A percentile compares a stretch with the other conserved stretches of the same genome.
Conservation (phyloP, 345 rosid genomes). For the Raphanus raphanistrum region DNA sequence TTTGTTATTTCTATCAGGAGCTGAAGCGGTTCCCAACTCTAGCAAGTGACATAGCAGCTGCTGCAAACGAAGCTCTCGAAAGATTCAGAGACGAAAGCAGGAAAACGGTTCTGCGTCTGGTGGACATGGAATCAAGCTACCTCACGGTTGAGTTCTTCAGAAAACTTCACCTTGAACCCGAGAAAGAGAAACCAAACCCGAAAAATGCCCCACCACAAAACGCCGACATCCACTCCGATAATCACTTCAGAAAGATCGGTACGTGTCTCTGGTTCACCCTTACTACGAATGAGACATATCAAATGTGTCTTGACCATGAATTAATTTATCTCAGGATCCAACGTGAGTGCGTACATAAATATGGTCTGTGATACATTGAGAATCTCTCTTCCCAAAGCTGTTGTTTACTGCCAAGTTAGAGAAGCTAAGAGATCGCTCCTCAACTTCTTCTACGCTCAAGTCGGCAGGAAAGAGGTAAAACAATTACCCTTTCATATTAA, state of each 20-base stretch:
- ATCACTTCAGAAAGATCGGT: slow-evolving; percentile 90
- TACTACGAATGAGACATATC: slow-evolving; percentile 10
- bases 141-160: slow-evolving; percentile 96
- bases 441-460: slow-evolving; percentile 78
- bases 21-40: slow-evolving; percentile 94
- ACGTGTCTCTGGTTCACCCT: neutral
- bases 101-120: slow-evolving; percentile 80
- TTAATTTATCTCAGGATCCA: slow-evolving; percentile 61
- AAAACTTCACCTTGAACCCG: slow-evolving; percentile 85
- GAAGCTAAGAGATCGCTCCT: slow-evolving; percentile 91
- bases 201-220: slow-evolving; percentile 49
- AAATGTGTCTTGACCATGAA: slow-evolving; percentile 5
- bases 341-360: slow-evolving; percentile 81
- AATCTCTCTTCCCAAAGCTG: slow-evolving; percentile 94
- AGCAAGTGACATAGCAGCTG: slow-evolving; percentile 83
- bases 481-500: neutral
- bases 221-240: slow-evolving; percentile 66
- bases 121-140: slow-evolving; percentile 98
- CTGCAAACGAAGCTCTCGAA: slow-evolving; percentile 89
- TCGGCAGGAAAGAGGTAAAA: slow-evolving; percentile 88
- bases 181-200: slow-evolving; percentile 58
- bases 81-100: slow-evolving; percentile 93
- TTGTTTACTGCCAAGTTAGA: slow-evolving; percentile 93
- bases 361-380: slow-evolving; percentile 93
- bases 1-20: slow-evolving; percentile 52